Percentiles rank a stretch among this genome's conserved stretches.
Conservation (phyloP, 495 filamentous ascomycete species). For the Penicillium lagena region DNA sequence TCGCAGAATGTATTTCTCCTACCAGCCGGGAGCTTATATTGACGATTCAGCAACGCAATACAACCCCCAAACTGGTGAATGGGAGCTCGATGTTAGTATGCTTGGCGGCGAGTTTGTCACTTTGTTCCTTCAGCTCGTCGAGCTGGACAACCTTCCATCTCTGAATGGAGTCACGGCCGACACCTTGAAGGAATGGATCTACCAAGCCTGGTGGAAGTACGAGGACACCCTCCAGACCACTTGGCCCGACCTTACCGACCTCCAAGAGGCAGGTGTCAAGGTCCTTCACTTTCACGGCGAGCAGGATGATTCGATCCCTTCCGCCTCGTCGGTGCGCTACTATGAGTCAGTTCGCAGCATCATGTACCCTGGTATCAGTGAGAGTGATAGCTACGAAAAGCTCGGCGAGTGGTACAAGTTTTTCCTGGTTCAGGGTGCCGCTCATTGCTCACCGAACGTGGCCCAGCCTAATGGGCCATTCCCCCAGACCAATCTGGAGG, state of each 20-base stretch:
- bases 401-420: slow-evolving; percentile 42
- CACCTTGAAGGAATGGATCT: slow-evolving; percentile 40
- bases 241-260: slow-evolving; percentile 38
- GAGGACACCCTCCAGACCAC: slow-evolving; percentile 17
- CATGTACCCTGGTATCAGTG: slow-evolving; percentile 36
- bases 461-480: slow-evolving; percentile 32
- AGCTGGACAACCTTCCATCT: slow-evolving; percentile 14
- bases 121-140: slow-evolving; percentile 5
- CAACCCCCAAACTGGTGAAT: slow-evolving; percentile 29
- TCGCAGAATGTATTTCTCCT: slow-evolving; percentile 39
- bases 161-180: slow-evolving; percentile 42
- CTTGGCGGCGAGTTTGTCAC: slow-evolving; percentile 28
- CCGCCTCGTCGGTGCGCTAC: slow-evolving; percentile 38
- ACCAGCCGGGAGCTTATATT: slow-evolving; percentile 33
- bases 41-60: slow-evolving; percentile 37
- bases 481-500: slow-evolving; percentile 31
- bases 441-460: slow-evolving; percentile 32
- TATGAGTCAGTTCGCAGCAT: slow-evolving; percentile 38
- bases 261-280: slow-evolving; percentile 39
- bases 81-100: slow-evolving; percentile 24
- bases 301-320: slow-evolving; percentile 35
- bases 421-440: slow-evolving; percentile 41
- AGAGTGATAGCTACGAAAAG: slow-evolving; percentile 21
- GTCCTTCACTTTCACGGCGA: slow-evolving; percentile 44
- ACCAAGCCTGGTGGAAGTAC: slow-evolving; percentile 3